phyloP scores from a whole-genome alignment of 2,329 filamentous ascomycete species.

The Fusarium keratoplasticum region DNA sequence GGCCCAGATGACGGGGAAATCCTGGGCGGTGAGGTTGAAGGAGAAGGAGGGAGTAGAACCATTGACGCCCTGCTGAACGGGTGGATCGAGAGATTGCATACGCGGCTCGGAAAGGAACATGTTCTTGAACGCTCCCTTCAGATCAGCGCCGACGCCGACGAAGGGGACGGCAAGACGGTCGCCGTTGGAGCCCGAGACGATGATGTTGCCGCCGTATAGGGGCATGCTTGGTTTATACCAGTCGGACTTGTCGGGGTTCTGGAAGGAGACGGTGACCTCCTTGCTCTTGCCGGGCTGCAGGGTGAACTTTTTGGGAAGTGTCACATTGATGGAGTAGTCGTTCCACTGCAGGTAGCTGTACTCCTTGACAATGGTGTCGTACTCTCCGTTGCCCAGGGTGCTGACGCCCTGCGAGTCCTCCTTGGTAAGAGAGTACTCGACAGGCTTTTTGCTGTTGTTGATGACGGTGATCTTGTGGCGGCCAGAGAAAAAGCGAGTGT shows the following conservation, averaged over 20 bases:
- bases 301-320: constrained; percentile 6
- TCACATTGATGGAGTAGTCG: constrained; percentile 9
- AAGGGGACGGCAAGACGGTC: constrained; percentile 49
- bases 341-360: not conserved
- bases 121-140: not conserved
- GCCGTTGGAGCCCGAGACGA: constrained; percentile 41
- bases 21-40: constrained; percentile 55
- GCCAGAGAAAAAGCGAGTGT: constrained; percentile 54
- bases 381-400: not conserved
- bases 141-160: constrained; percentile 8
- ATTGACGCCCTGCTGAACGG: not conserved
- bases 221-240: constrained; percentile 6
- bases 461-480: constrained; percentile 8
- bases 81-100: not conserved
- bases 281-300: constrained; percentile 1
- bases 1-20: constrained; percentile 30
- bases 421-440: constrained; percentile 8
- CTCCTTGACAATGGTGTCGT: not conserved
- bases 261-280: constrained; percentile 6
- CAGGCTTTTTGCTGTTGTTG: constrained; percentile 9
- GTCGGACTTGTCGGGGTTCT: not conserved
- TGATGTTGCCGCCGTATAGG: constrained; percentile 14
- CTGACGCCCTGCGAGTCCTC: constrained; percentile 1
- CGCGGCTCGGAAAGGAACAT: not conserved
- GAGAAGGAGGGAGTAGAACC: constrained; percentile 55